Evolutionary conservation across 768 basidiomycete species (phyloP), one percentile per base, ranked within the genome.

Genomic region (Pulveroboletus sp.): DNA sequence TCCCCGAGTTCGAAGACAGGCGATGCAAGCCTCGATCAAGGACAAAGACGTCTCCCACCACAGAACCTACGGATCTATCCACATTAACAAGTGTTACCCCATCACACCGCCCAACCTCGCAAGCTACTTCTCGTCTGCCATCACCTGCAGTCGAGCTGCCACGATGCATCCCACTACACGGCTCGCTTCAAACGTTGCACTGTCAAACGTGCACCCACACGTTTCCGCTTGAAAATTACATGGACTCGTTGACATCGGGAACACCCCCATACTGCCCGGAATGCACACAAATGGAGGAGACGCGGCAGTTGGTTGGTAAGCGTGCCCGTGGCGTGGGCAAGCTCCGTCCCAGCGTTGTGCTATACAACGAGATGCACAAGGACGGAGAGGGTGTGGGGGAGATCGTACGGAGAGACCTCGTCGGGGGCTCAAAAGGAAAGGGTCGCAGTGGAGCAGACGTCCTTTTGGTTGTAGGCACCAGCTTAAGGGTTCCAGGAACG

Each of bases 291-390:
- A 73, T 83, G 65, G 83, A 90, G 58, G 71, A 74, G 49, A 82
- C 83, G 14, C 81, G 93, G 33, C 78, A 82, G 51, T 72, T 89
- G 28, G 69, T 85, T 8, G 88, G 87, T 13, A 90, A 93, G 65
- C 83, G 93, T 14, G 78, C 83, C 5, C 73, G 92, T 40, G 85
- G 87, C 3, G 76, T 93, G 26, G 93, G 93, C 0, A 78, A 78
- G 55, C 73, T 96, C 39, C 79, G 92, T 32, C 89, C 93, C 0
- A 88, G 86, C 47, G 91, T 96, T 3, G 90, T 96, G 0, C 69
- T 96, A 21, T 96, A 96, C 64, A 93, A 93, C 56, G 93, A 95
- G 66, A 73, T 76, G 41, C 93, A 95, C 69, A 84, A 81, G 66
- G 83, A 92, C 54, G 93, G 90, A 4, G 89, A 93, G 58, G 81